Percentiles rank a stretch among this genome's conserved stretches.
Evolutionary conservation across 352 stramenopile species (phyloP).

Genomic region (Globisporangium apiculatum): DNA sequence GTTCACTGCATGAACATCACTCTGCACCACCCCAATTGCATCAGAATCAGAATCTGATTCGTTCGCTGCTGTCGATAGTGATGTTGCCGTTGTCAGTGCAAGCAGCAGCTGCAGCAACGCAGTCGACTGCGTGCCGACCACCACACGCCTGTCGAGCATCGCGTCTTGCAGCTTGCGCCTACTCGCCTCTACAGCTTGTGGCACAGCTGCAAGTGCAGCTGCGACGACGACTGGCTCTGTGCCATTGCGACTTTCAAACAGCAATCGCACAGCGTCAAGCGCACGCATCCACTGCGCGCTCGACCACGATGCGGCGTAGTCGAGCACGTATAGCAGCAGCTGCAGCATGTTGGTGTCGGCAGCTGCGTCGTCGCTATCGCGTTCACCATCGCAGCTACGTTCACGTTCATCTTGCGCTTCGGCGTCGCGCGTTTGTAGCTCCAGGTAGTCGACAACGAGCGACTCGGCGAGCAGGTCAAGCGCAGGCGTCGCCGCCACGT

Average conservation of each 20-base stretch:
- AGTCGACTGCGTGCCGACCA: constrained; percentile 3
- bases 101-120: constrained; percentile 6
- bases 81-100: constrained; percentile 1
- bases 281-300: constrained; percentile 2
- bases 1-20: background rate
- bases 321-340: constrained; percentile 5
- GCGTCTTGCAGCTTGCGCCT: background rate
- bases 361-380: background rate
- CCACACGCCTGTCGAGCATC: background rate
- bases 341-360: background rate
- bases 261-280: background rate
- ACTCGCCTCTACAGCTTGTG: background rate
- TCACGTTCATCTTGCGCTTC: background rate
- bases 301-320: constrained; percentile 1
- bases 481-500: constrained; percentile 14
- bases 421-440: background rate
- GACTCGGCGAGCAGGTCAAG: constrained; percentile 24
- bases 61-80: background rate
- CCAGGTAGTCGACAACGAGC: constrained; percentile 11
- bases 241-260: background rate
- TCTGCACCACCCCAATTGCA: too few species aligned
- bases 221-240: too few species aligned
- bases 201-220: background rate
- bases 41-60: background rate
- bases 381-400: too few species aligned